Percentiles rank a stretch among this genome's conserved stretches.
phyloP scores from a whole-genome alignment of 345 rosid genomes.

The Eucalyptus polyanthemos region DNA sequence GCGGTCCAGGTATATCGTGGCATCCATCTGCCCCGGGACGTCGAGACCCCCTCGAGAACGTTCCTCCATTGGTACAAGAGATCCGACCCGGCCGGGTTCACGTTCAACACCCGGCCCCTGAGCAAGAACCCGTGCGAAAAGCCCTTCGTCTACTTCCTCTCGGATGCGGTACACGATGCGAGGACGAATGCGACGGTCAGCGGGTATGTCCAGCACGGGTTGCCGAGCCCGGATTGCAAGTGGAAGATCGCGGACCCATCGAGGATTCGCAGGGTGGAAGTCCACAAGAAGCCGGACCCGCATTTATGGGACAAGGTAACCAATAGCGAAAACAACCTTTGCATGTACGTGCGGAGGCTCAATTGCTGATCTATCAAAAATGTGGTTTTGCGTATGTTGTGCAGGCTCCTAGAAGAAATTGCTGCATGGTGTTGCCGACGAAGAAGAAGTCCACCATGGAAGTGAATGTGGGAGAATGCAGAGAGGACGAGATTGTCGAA shows the following conservation, averaged over 20 bases:
- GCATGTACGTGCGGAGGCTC: background rate
- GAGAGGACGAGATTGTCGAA: background rate
- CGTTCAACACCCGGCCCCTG: constrained; percentile 51
- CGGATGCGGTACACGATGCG: constrained; percentile 11
- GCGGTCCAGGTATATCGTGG: constrained; percentile 48
- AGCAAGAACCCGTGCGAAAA: constrained; percentile 23
- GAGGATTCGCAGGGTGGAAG: constrained; percentile 11
- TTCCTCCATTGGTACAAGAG: constrained; percentile 47
- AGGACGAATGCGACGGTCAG: constrained; percentile 16
- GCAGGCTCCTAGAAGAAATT: constrained; percentile 42
- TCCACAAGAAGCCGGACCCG: constrained; percentile 30
- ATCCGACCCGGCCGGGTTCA: constrained; percentile 7
- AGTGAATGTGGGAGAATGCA: constrained; percentile 3
- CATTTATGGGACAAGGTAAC: constrained; percentile 43
- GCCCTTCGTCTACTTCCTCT: constrained; percentile 35
- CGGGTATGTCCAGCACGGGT: constrained; percentile 14
- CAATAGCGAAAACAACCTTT: background rate
- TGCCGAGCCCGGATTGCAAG: constrained; percentile 14
- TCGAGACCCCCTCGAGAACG: constrained; percentile 43
- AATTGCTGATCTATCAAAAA: background rate
- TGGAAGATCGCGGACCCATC: constrained; percentile 27
- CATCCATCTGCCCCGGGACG: constrained; percentile 28
- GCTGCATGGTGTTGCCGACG: constrained; percentile 22
- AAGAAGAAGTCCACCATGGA: constrained; percentile 9
- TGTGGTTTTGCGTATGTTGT: background rate